Conservation (phyloP, 148 eudicot species). For the Oxyria digyna region DNA sequence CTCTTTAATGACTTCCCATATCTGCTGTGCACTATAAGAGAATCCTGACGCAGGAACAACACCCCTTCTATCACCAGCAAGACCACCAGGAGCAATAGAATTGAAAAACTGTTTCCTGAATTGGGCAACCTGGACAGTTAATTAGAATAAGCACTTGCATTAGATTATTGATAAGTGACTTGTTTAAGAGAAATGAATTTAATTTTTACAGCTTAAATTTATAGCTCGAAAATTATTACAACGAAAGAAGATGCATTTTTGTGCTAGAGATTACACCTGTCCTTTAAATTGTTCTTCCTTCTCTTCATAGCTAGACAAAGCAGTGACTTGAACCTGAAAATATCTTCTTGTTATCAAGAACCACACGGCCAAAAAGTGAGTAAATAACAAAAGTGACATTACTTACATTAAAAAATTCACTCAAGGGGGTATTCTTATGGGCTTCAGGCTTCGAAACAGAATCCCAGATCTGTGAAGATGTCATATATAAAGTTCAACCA, state of each 20-base stretch:
- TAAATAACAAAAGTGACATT: neutral
- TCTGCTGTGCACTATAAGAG: slow-evolving; percentile 23
- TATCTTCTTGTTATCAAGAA: neutral
- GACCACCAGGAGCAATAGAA: slow-evolving; percentile 23
- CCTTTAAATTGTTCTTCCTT: neutral
- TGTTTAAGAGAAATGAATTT: too few species aligned
- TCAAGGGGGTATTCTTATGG: neutral
- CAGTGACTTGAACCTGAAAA: neutral
- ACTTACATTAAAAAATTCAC: neutral
- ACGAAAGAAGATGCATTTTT: neutral
- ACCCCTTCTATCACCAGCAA: slow-evolving; percentile 6
- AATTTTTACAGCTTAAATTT: neutral
- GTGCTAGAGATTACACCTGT: neutral
- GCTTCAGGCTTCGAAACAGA: neutral
- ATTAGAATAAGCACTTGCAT: neutral
- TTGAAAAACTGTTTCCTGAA: slow-evolving; percentile 18
- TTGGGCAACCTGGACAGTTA: slow-evolving; percentile 12
- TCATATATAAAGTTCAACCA: neutral
- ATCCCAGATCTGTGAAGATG: neutral
- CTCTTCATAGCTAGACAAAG: neutral
- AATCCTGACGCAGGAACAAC: slow-evolving; percentile 11
- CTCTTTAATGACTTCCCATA: slow-evolving; percentile 22
- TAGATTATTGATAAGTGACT: neutral
- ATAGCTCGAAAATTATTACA: neutral
- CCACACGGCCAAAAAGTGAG: neutral